Evolutionary conservation across 2,329 filamentous ascomycete species (phyloP), one percentile per base, ranked within the genome.

Genomic region (Trichoderma sp.): DNA sequence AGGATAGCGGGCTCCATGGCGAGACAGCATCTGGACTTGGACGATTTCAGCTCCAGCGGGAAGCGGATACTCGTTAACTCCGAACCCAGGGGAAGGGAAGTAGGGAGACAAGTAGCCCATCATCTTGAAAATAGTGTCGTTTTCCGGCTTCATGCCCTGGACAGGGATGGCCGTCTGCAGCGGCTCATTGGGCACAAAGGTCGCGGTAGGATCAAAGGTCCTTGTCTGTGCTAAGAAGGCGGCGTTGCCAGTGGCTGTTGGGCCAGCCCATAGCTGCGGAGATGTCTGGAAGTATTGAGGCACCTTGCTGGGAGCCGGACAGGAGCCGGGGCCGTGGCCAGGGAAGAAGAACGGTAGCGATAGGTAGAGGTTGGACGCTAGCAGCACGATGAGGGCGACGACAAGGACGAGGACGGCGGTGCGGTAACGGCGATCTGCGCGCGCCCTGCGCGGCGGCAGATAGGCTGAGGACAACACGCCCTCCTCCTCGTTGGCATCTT

Each of bases 1-100:
- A 0, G 91, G 91, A 76, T 93, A 94, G 15, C 91, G 84, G 45
- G 89, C 84, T 9, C 91, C 91, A 74, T 93, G 91, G 1, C 91
- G 86, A 13, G 89, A 90, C 5, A 93, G 81, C 87, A 93, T 89
- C 79, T 86, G 85, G 22, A 93, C 80, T 80, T 92, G 89, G 32
- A 89, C 81, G 59, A 93, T 90, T 68, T 90, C 87, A 0, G 90
- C 86, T 13, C 87, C 90, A 7, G 81, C 76, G 1, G 90, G 91
- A 17, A 92, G 76, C 3, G 90, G 83, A 72, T 90, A 91, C 77
- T 94, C 91, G 17, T 90, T 81, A 0, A 92, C 89, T 3, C 91
- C 91, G 70, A 93, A 93, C 1, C 91, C 91, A 0, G 89, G 86
- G 66, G 89, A 88, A 0, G 90, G 88, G 69, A 86, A 86, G 76